Percentiles rank a stretch among this genome's conserved stretches.
Evolutionary conservation across 257 asterid genomes (phyloP).

Genomic region (Echites panduratus): DNA sequence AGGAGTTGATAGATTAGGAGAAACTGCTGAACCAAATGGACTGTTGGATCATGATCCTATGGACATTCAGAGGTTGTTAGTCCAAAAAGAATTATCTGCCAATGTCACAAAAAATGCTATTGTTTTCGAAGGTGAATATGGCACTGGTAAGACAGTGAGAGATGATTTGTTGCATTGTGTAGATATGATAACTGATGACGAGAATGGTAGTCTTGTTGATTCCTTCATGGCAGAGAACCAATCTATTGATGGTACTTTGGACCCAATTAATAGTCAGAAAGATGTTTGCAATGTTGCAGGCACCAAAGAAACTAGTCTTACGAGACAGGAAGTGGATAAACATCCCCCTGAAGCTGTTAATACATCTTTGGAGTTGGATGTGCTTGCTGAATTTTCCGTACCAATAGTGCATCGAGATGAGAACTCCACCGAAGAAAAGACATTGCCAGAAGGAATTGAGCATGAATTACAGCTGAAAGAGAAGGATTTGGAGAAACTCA

Average conservation of each 20-base stretch:
- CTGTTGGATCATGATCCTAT: conserved; percentile 16
- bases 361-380: conserved; percentile 38
- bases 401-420: conserved; percentile 24
- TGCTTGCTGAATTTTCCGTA: conserved; percentile 31
- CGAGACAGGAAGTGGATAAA: conserved; percentile 24
- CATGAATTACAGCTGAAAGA: conserved; percentile 57
- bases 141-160: conserved; percentile 19
- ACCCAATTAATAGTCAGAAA: conserved; percentile 19
- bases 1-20: conserved; percentile 16
- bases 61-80: conserved; percentile 25
- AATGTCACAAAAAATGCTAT: conserved; percentile 20
- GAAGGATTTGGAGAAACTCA: conserved; percentile 62
- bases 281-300: conserved; percentile 18
- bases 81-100: conserved; percentile 21
- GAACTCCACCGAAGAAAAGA: conserved; percentile 23
- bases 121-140: conserved; percentile 15
- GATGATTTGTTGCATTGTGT: conserved; percentile 15
- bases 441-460: conserved; percentile 31
- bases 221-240: conserved; percentile 24
- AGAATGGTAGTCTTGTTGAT: conserved; percentile 18
- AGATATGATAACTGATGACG: conserved; percentile 13
- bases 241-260: conserved; percentile 20
- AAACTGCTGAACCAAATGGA: conserved; percentile 18
- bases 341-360: conserved; percentile 37
- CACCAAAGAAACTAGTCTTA: conserved; percentile 30